Base-by-base conservation (phyloP, 1,139 yeast genomes). In the Casaregolazyma lundiana region DNA sequence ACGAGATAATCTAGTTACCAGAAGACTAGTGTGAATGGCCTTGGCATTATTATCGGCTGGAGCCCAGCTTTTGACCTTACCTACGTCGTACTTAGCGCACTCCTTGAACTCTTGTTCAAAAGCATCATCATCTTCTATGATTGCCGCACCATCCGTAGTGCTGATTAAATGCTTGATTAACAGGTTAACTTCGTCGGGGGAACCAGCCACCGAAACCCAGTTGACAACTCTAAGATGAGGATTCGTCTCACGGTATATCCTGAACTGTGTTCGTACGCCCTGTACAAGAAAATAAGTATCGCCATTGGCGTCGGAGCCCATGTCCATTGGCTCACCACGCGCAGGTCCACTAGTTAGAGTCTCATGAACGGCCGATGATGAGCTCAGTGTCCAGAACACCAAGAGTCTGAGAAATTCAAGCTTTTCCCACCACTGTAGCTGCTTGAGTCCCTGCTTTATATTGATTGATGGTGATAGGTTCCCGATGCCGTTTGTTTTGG, bases 191-290 rank as follows among this genome's bases (percentile, higher is more conserved):
- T 64, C 67, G 4, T 53, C 56, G 8, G 53, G 47, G 13, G 50
- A 44, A 20, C 61, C 55, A 2, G 70, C 70, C 2, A 68, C 60
- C 0, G 67, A 55, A 19, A 47, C 49, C 72, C 72, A 68, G 24
- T 53, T 52, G 2, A 64, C 68, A 1, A 51, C 43, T 18, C 57
- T 39, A 39, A 63, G 48, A 17, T 55, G 52, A 9, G 66, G 62
- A 47, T 66, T 65, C 6, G 68, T 54, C 49, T 66, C 62, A 6
- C 55, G 51, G 51, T 63, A 68, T 2, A 68, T 50, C 3, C 71
- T 45, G 52, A 67, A 66, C 15, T 53, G 59, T 9, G 65, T 60
- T 40, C 43, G 47, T 5, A 38, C 46, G 6, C 63, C 63, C 16
- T 53, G 53, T 5, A 60, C 59, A 15, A 64, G 47, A 47, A 58